A percentile compares a stretch with the other conserved stretches of the same genome.
phyloP scores from a whole-genome alignment of 305 asterid species.

The Nicotiana rustica region DNA sequence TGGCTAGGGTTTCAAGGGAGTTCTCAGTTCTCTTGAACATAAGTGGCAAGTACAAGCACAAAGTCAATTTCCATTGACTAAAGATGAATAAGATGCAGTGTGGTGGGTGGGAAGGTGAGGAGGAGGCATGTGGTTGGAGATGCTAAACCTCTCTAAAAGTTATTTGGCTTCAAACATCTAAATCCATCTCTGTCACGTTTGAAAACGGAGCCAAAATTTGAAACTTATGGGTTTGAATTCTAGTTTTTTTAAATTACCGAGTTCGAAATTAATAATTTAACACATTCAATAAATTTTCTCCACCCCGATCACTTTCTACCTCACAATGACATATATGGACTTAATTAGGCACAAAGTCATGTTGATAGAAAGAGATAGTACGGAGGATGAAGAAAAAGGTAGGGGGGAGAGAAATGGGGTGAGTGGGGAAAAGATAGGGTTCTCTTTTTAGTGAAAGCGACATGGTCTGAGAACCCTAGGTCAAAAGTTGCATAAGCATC shows the following conservation, averaged over 20 bases:
- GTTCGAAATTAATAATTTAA: too few species aligned
- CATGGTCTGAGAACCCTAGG: constrained; percentile 36
- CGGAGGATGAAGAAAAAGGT: constrained; percentile 25
- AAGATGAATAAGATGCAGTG: background rate
- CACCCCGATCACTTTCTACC: background rate
- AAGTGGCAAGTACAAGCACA: constrained; percentile 39
- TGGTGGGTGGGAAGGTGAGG: background rate
- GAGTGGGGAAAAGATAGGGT: constrained; percentile 33
- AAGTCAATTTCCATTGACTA: background rate
- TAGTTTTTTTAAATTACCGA: too few species aligned
- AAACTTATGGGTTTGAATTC: too few species aligned
- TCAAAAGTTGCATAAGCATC: constrained; percentile 40
- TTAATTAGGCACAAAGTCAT: background rate
- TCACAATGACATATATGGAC: background rate
- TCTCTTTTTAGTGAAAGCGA: constrained; percentile 49
- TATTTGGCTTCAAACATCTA: background rate
- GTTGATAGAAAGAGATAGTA: constrained; percentile 28
- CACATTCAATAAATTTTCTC: too few species aligned
- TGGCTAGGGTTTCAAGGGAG: constrained; percentile 41
- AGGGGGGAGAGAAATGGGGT: background rate
- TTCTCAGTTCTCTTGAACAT: constrained; percentile 22
- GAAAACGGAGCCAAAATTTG: too few species aligned
- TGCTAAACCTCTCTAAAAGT: background rate
- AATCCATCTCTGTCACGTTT: background rate
- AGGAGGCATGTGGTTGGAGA: background rate